Conservation (phyloP, 257 asterid genomes). For the Echium plantagineum region DNA sequence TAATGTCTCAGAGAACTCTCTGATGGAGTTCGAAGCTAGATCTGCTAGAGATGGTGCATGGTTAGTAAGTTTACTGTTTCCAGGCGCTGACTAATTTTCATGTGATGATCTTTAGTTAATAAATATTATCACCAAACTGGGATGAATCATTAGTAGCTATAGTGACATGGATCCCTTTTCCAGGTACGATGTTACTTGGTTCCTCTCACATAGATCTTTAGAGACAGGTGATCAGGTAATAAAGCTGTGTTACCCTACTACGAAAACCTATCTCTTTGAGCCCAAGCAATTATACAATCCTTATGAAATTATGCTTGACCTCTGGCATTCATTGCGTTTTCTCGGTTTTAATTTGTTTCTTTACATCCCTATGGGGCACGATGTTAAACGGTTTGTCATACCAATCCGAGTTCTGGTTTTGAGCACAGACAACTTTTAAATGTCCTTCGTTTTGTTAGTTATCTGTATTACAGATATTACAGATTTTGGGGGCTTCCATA, state of each 20-base stretch:
- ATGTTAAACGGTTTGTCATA: no score
- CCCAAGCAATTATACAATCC: background rate
- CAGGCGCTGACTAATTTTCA: background rate
- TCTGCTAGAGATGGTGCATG: background rate
- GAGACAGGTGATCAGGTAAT: conserved; percentile 80
- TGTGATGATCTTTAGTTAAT: background rate
- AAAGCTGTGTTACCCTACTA: conserved; percentile 17
- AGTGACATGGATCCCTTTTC: conserved; percentile 9
- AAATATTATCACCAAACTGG: background rate
- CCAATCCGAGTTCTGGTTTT: no score
- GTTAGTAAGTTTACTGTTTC: conserved; percentile 22
- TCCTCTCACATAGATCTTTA: conserved; percentile 58
- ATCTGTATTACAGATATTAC: no score
- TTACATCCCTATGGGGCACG: no score
- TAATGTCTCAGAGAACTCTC: conserved; percentile 40
- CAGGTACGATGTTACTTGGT: conserved; percentile 77
- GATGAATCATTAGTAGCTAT: conserved; percentile 7
- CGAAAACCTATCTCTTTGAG: background rate
- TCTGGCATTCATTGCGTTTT: no score
- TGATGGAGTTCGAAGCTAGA: conserved; percentile 1
- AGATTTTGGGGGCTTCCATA: no score
- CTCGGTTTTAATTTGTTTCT: no score
- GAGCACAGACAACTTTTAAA: no score
- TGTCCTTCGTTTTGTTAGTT: no score
- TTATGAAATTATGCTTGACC: background rate